A percentile compares a stretch with the other conserved stretches of the same genome.
Conservation (phyloP, 2,329 filamentous ascomycete genomes). For the Monilinia fructicola region DNA sequence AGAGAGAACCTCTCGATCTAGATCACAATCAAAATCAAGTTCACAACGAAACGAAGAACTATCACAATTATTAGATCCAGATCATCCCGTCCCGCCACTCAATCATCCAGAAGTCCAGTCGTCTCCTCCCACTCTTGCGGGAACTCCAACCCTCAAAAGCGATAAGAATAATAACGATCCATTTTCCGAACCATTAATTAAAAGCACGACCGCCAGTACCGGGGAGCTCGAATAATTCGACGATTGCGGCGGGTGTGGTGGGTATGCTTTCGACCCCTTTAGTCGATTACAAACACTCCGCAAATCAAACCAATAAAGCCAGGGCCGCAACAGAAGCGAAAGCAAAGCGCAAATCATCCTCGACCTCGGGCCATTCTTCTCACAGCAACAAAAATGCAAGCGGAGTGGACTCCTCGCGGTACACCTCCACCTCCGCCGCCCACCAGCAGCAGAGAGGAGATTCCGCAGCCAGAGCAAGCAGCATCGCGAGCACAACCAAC, state of each 20-base stretch:
- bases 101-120: not conserved
- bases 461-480: conserved; percentile 33
- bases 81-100: conserved; percentile 14
- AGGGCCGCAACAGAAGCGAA: conserved; percentile 31
- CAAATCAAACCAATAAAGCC: conserved; percentile 37
- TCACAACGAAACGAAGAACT: conserved; percentile 19
- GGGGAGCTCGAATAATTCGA: not conserved
- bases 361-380: conserved; percentile 32
- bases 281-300: conserved; percentile 37
- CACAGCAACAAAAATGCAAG: conserved; percentile 35
- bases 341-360: conserved; percentile 33
- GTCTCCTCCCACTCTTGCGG: conserved; percentile 14
- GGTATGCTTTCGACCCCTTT: conserved; percentile 39
- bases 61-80: not conserved
- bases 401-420: conserved; percentile 33
- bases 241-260: conserved; percentile 21
- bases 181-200: conserved; percentile 24
- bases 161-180: not conserved
- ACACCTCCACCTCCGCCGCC: conserved; percentile 25
- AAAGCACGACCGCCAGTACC: not conserved
- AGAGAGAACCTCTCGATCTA: conserved; percentile 24
- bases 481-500: conserved; percentile 36
- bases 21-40: conserved; percentile 25
- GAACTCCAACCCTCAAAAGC: conserved; percentile 19
- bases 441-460: conserved; percentile 29